A percentile compares a stretch with the other conserved stretches of the same genome.
These are phyloP conservation scores for Exophiala viscosa DNA, from an alignment of 2,329 filamentous ascomycete species.

Conservation along the genomic window DNA sequence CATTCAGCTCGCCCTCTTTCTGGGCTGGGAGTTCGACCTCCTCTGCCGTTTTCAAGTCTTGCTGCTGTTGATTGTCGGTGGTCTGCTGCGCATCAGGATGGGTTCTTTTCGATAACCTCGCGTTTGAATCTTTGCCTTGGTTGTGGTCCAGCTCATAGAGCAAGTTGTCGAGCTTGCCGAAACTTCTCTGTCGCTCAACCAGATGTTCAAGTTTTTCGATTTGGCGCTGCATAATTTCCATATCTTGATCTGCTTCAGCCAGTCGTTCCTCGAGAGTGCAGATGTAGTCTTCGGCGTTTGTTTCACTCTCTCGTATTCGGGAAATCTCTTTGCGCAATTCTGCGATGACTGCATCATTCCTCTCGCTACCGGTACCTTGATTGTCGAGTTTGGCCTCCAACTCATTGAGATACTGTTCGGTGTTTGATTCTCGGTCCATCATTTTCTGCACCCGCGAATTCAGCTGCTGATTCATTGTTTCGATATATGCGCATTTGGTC, in stretches of 20 bases:
- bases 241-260: slow-evolving; percentile 92
- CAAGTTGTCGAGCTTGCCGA: slow-evolving; percentile 90
- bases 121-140: slow-evolving; percentile 53
- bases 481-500: slow-evolving; percentile 85
- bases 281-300: slow-evolving; percentile 91
- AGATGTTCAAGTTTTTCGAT: slow-evolving; percentile 92
- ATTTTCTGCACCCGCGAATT: slow-evolving; percentile 88
- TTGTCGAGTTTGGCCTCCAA: slow-evolving; percentile 87
- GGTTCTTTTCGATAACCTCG: slow-evolving; percentile 35
- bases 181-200: slow-evolving; percentile 87
- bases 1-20: slow-evolving; percentile 27
- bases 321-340: slow-evolving; percentile 90
- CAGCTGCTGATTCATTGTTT: slow-evolving; percentile 86
- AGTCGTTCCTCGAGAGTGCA: slow-evolving; percentile 92
- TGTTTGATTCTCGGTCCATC: slow-evolving; percentile 84
- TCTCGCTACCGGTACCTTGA: slow-evolving; percentile 86
- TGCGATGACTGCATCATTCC: slow-evolving; percentile 76
- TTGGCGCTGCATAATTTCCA: slow-evolving; percentile 94
- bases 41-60: slow-evolving; percentile 43
- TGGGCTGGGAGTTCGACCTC: slow-evolving; percentile 39
- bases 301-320: slow-evolving; percentile 83
- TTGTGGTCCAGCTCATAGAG: slow-evolving; percentile 84
- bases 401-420: slow-evolving; percentile 88
- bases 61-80: slow-evolving; percentile 39
- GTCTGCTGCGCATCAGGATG: slow-evolving; percentile 29